A percentile compares a stretch with the other conserved stretches of the same genome.
phyloP scores from a whole-genome alignment of 257 asterid species.

The Verbena officinalis region DNA sequence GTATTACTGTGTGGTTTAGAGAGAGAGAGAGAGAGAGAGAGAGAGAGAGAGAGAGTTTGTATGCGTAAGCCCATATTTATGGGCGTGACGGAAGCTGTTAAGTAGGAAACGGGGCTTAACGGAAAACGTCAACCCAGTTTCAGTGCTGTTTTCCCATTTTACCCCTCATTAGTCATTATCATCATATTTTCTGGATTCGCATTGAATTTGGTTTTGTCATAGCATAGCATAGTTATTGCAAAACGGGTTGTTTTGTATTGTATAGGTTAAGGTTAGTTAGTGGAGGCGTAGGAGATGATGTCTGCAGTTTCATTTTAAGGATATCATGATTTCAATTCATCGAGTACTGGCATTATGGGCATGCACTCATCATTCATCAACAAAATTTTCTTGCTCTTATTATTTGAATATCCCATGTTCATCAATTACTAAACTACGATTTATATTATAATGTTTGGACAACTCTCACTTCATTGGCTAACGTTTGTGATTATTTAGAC shows the following conservation, averaged over 20 bases:
- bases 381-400: not conserved
- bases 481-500: too few relatives aligned
- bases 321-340: not conserved
- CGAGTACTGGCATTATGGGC: constrained; percentile 15
- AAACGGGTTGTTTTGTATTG: not conserved
- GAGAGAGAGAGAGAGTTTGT: constrained; percentile 27
- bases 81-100: constrained; percentile 36
- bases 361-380: too few relatives aligned
- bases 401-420: too few relatives aligned
- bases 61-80: constrained; percentile 36
- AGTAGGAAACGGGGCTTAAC: constrained; percentile 32
- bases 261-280: not conserved
- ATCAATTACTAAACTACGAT: too few relatives aligned
- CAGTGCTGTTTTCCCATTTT: constrained; percentile 25
- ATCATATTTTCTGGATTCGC: not conserved
- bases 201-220: not conserved
- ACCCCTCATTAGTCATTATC: constrained; percentile 18
- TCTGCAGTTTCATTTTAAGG: constrained; percentile 22
- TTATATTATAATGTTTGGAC: too few relatives aligned
- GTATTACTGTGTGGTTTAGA: not conserved
- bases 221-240: too few relatives aligned
- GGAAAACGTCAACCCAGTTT: constrained; percentile 47
- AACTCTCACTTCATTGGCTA: too few relatives aligned
- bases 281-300: constrained; percentile 18
- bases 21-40: constrained; percentile 19